Conservation (phyloP, 2,329 filamentous ascomycete species). For the Podosphaera xanthii region DNA sequence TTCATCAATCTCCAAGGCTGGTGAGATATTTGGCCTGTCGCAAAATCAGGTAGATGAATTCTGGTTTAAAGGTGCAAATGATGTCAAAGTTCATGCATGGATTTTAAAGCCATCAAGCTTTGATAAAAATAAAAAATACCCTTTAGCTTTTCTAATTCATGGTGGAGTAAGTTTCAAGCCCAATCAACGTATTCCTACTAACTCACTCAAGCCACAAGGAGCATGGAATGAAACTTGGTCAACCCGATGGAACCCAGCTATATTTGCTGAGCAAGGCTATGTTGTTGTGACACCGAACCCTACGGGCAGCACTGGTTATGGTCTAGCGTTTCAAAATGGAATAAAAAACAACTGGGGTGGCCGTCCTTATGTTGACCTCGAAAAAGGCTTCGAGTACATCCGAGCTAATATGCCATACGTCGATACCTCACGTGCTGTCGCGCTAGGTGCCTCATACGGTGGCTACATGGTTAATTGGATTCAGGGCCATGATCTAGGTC, state of each 20-base stretch:
- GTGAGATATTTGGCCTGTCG: conserved; percentile 42
- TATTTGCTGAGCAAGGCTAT: conserved; percentile 76
- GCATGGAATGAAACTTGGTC: conserved; percentile 21
- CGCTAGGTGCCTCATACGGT: conserved; percentile 52
- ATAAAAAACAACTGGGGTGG: conserved; percentile 72
- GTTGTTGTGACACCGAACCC: conserved; percentile 64
- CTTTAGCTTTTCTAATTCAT: conserved; percentile 58
- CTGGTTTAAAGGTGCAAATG: conserved; percentile 41
- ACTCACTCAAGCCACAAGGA: conserved; percentile 12
- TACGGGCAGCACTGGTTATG: conserved; percentile 65
- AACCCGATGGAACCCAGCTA: conserved; percentile 65
- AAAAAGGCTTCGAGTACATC: conserved; percentile 55
- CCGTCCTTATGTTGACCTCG: conserved; percentile 61
- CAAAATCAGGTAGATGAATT: conserved; percentile 41
- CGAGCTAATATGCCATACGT: conserved; percentile 41
- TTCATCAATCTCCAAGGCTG: conserved; percentile 42
- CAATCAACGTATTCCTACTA: neutral
- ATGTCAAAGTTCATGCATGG: conserved; percentile 38
- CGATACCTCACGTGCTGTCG: conserved; percentile 46
- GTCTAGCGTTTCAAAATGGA: conserved; percentile 51
- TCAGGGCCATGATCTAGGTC: conserved; percentile 62
- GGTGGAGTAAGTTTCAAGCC: conserved; percentile 28
- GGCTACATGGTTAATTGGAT: conserved; percentile 80
- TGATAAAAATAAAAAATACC: conserved; percentile 47
- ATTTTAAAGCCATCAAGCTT: conserved; percentile 46